Base-by-base conservation (phyloP, 768 basidiomycete species). In the Mycena chlorophos region DNA sequence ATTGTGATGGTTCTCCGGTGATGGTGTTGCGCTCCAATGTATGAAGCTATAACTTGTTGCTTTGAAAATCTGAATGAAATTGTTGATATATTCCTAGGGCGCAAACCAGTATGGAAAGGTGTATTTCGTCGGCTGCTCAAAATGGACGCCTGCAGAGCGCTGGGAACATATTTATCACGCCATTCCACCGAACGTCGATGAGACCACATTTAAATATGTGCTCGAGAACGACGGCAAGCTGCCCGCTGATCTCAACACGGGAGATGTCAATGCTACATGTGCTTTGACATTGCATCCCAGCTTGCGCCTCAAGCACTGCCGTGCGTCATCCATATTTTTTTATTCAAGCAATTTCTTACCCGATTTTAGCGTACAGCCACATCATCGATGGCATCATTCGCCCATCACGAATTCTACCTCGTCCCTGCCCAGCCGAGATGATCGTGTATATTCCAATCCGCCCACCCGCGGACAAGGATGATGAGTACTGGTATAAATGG, bases 121-220 rank as follows among this genome's bases (percentile, higher is more conserved):
- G 2, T 16, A n/a, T 25, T 57, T 57, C 20, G 29, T 57, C 29
- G 56, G 56, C 12, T 57, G 56, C 23, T 49, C 56, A 0, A 23
- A 53, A 4, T 53, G 56, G 56, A 10, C n/a, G 6, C 26, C 37
- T 1, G 3, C 28, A 4, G 47, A 52, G 37, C 28, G 23, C 14
- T 13, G 27, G 14, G 16, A 20, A 4, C 56, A 57, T 45, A 6
- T 17, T 5, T 57, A 49, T 19, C 23, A n/a, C 23, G 29, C 39
- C 0, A 43, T 57, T 1, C 38, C 43, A 3, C 2, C 22, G 8
- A 57, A 57, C 20, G 25, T 53, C 14, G 34, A 53, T 6, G 51
- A 49, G 16, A 10, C 3, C 0, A 14, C 13, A 0, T 25, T 57
- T 14, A 20, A 17, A 6, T 53, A 43, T 49, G 56, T 45, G 17